A percentile compares a stretch with the other conserved stretches of the same genome.
These are phyloP conservation scores for Dothidotthia symphoricarpi DNA, from an alignment of 2,329 filamentous ascomycete species.

Conservation along the genomic window DNA sequence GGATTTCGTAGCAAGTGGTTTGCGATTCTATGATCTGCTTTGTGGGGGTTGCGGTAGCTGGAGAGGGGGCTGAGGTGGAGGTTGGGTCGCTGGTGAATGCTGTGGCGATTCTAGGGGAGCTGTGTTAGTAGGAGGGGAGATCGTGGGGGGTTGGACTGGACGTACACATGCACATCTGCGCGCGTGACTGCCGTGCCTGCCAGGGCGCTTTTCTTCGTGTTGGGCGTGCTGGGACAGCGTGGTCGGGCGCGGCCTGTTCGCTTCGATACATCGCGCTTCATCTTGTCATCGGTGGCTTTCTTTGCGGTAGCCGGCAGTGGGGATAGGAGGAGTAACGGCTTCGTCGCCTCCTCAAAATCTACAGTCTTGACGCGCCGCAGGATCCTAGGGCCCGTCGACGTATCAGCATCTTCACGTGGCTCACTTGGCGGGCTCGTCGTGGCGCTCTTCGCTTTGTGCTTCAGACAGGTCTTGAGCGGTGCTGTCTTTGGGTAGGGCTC, in stretches of 20 bases:
- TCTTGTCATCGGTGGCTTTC: not conserved
- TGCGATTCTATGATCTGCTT: slow-evolving; percentile 36
- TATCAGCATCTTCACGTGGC: not conserved
- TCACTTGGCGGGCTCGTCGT: slow-evolving; percentile 16
- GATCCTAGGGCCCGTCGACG: not conserved
- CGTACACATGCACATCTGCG: slow-evolving; percentile 35
- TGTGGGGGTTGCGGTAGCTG: slow-evolving; percentile 29
- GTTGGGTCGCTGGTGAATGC: too few relatives aligned
- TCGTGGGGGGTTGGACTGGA: too few relatives aligned
- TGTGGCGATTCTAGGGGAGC: too few relatives aligned
- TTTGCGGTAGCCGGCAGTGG: not conserved
- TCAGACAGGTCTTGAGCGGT: slow-evolving; percentile 31
- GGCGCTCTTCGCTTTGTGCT: slow-evolving; percentile 24
- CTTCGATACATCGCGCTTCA: not conserved
- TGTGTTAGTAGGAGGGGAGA: too few relatives aligned
- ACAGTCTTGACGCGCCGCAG: slow-evolving; percentile 33
- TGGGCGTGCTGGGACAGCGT: slow-evolving; percentile 11
- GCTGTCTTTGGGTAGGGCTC: not conserved
- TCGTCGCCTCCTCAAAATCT: slow-evolving; percentile 24
- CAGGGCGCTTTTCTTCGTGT: slow-evolving; percentile 17
- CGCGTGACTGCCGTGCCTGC: slow-evolving; percentile 33
- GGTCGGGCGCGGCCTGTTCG: too few relatives aligned
- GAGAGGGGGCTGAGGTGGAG: too few relatives aligned
- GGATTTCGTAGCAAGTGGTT: slow-evolving; percentile 27
- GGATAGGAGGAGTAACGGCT: slow-evolving; percentile 4